Base-by-base conservation (phyloP, 352 stramenopile species). In the Globisporangium takayamanum region DNA sequence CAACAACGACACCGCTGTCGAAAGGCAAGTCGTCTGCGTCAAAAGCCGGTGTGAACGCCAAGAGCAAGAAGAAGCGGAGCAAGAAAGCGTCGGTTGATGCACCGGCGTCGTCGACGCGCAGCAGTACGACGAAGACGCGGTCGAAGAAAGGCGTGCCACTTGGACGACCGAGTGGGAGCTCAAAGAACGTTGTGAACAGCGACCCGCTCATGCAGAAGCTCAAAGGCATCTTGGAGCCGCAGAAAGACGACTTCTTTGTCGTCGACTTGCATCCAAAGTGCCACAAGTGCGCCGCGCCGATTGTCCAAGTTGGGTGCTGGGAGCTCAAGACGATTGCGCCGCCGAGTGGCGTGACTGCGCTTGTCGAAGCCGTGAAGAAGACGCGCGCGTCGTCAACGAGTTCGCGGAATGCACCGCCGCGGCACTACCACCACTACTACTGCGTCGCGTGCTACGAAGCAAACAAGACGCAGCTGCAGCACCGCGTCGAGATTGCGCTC, bases 181-280 rank as follows among this genome's bases (percentile, higher is more conserved):
- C 75, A 28, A 94, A 94, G 65, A 87, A 81, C 26, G 79, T 84
- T 12, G 69, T 94, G 16, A 94, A 94, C 56, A 79, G 64, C 52
- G 96, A 99, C 60, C 95, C 93, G 49, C 87, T 99, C 26, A 99
- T 99, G 95, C 87, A 97, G 57, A 98, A 98, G 67, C 87, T 99
- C 11, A 97, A 97, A 45, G 92, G 97, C 25, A 98, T 98, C 51
- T 88, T 99, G 49, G 86, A 98, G 54, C 96, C 95, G n/a, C 98
- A 99, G 81, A 99, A 99, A 66, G 96, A 99, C 26, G 97, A 97
- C 63, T 99, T 99, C 57, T 97, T 99, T 68, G 97, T 99, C 41
- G 97, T 98, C 10, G 95, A 97, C 65, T 73, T 99, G 48, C 81
- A 97, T 54, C 87, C 69, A 42, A 85, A 79, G 60, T 95, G 76